Percentiles rank a stretch among this genome's conserved stretches.
phyloP scores from a whole-genome alignment of 345 rosid genomes.

The Gossypium turneri region DNA sequence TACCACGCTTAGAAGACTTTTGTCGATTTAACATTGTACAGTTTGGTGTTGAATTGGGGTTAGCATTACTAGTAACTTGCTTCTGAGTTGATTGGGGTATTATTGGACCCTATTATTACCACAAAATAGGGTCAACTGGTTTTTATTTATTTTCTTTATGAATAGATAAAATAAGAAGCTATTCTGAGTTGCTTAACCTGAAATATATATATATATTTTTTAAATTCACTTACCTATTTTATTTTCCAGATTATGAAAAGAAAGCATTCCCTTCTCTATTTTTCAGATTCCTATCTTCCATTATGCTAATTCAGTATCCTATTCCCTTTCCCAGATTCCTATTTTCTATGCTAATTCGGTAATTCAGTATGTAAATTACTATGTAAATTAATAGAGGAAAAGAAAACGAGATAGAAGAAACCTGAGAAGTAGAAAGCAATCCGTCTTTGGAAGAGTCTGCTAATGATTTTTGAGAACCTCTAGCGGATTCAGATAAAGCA shows the following conservation, averaged over 20 bases:
- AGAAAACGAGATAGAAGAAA: constrained; percentile 1
- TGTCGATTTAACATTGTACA: constrained; percentile 32
- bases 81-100: constrained; percentile 30
- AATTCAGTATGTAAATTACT: no score
- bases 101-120: constrained; percentile 28
- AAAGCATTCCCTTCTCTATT: no score
- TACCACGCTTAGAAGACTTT: constrained; percentile 33
- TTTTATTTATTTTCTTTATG: background rate
- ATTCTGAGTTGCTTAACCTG: background rate
- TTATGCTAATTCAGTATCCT: no score
- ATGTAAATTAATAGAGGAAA: background rate
- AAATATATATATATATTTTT: background rate
- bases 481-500: constrained; percentile 50
- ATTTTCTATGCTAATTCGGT: background rate
- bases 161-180: constrained; percentile 6
- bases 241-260: background rate
- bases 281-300: no score
- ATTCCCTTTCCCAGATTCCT: no score
- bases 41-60: constrained; percentile 30
- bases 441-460: constrained; percentile 37
- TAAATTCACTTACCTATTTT: background rate
- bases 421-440: constrained; percentile 46
- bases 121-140: background rate
- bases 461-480: constrained; percentile 38
- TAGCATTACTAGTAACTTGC: constrained; percentile 30